A percentile compares a stretch with the other conserved stretches of the same genome.
These are phyloP conservation scores for Austroboletus niveus DNA, from an alignment of 1,284 basidiomycete genomes.

Conservation along the genomic window DNA sequence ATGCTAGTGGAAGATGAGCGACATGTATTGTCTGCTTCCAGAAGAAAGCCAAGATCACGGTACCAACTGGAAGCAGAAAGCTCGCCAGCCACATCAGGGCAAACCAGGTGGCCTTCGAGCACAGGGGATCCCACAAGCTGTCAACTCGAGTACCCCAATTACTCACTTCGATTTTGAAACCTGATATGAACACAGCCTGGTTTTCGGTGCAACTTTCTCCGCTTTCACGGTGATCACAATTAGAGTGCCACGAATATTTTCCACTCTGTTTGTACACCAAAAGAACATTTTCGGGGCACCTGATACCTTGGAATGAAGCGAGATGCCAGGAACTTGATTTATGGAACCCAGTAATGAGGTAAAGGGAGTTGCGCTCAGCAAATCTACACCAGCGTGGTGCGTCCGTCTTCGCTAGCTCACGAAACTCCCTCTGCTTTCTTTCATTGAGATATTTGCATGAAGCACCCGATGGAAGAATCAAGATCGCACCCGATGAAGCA, in stretches of 20 bases:
- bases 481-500: background rate
- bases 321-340: slow-evolving; percentile 4
- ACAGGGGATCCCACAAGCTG: background rate
- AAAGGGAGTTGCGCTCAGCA: background rate
- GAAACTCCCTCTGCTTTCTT: background rate
- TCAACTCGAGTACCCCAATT: background rate
- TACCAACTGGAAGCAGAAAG: background rate
- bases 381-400: slow-evolving; percentile 2
- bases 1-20: background rate
- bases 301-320: background rate
- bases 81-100: background rate
- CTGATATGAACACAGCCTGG: background rate
- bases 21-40: background rate
- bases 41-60: background rate
- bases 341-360: slow-evolving; percentile 7
- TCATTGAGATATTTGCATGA: background rate
- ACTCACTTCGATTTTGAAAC: background rate
- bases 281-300: background rate
- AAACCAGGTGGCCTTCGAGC: background rate
- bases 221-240: background rate
- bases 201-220: background rate
- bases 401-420: background rate
- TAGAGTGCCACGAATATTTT: background rate
- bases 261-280: background rate
- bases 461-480: slow-evolving; percentile 6